Percentiles rank a stretch among this genome's conserved stretches.
phyloP scores from a whole-genome alignment of 2,329 filamentous ascomycete species.

The Lasiodiplodia gonubiensis region DNA sequence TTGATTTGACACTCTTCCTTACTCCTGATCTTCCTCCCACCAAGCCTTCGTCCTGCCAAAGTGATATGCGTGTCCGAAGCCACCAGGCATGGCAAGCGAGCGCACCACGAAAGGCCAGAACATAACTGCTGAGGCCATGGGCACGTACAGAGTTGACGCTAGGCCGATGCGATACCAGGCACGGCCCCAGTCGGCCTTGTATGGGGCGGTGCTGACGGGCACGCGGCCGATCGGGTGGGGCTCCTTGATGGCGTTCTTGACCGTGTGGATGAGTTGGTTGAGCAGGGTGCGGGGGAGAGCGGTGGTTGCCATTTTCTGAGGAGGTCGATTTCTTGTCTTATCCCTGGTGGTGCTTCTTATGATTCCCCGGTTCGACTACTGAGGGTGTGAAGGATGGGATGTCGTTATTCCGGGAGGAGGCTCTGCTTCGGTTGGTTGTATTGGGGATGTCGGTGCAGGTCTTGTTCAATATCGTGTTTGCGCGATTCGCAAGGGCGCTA shows the following conservation, averaged over 20 bases:
- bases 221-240: background rate
- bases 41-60: background rate
- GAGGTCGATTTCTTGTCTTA: background rate
- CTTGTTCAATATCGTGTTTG: background rate
- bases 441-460: background rate
- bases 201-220: background rate
- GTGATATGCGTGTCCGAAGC: constrained; percentile 1
- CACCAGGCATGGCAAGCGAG: background rate
- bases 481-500: too few species aligned
- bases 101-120: constrained; percentile 9
- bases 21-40: background rate
- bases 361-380: too few species aligned
- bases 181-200: constrained; percentile 1
- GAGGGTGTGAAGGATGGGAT: background rate
- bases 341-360: background rate
- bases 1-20: background rate
- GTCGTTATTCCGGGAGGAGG: background rate
- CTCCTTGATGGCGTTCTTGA: background rate
- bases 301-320: background rate
- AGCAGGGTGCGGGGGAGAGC: background rate
- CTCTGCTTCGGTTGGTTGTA: background rate
- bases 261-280: background rate
- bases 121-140: background rate
- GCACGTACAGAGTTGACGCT: constrained; percentile 1
- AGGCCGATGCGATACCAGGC: background rate